A percentile compares a stretch with the other conserved stretches of the same genome.
Evolutionary conservation across 805 yeast species (phyloP).

Genomic region (Saccharomycopsis capsularis): DNA sequence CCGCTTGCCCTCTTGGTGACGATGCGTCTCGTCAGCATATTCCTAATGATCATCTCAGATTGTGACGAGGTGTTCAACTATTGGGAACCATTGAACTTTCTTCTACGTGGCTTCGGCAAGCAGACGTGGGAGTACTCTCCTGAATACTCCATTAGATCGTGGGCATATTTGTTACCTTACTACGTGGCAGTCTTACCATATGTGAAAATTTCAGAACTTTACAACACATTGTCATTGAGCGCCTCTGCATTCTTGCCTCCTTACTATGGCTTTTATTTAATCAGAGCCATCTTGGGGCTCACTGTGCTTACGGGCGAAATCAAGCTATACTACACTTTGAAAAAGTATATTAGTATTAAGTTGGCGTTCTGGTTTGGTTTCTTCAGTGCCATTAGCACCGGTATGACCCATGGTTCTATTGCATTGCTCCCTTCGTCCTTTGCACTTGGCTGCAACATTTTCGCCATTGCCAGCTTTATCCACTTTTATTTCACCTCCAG

Average conservation of each 20-base stretch:
- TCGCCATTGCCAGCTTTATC: constrained; percentile 37
- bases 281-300: constrained; percentile 40
- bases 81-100: constrained; percentile 86
- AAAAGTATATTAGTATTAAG: constrained; percentile 27
- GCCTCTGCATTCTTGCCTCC: constrained; percentile 18
- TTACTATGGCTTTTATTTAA: constrained; percentile 41
- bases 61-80: constrained; percentile 91
- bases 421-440: constrained; percentile 80
- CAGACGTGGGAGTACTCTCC: constrained; percentile 98
- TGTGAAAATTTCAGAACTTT: constrained; percentile 4
- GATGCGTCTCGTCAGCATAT: constrained; percentile 31
- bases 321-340: constrained; percentile 39
- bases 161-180: constrained; percentile 59
- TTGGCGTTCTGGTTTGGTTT: constrained; percentile 56
- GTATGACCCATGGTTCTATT: constrained; percentile 83
- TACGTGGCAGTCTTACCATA: constrained; percentile 25
- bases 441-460: constrained; percentile 49
- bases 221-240: background rate
- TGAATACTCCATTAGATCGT: constrained; percentile 77
- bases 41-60: constrained; percentile 69
- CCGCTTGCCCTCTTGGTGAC: too few species aligned
- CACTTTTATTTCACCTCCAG: constrained; percentile 26
- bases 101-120: constrained; percentile 78
- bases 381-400: constrained; percentile 61
- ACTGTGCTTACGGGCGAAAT: constrained; percentile 46